A percentile compares a stretch with the other conserved stretches of the same genome.
phyloP scores from a whole-genome alignment of 768 basidiomycete species.

The Pleurotus pulmonarius region DNA sequence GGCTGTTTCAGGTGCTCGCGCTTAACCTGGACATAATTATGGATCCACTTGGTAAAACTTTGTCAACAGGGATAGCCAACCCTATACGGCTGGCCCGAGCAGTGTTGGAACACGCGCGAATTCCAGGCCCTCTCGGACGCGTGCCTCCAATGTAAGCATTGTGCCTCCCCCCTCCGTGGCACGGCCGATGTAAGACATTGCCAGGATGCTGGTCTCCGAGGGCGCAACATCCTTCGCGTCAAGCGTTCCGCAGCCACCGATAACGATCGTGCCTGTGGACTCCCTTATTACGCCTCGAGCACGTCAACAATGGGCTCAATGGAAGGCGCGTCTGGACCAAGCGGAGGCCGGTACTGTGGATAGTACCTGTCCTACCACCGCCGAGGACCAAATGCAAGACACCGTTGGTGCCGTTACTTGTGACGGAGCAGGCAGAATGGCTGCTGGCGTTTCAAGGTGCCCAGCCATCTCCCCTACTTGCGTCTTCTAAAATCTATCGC shows the following conservation, averaged over 20 bases:
- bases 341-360: slow-evolving; percentile 1
- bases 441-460: slow-evolving; percentile 77
- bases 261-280: slow-evolving; percentile 36
- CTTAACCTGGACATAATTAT: not conserved
- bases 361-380: not conserved
- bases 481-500: no score
- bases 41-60: not conserved
- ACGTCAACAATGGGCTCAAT: slow-evolving; percentile 51
- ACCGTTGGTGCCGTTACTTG: slow-evolving; percentile 79
- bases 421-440: slow-evolving; percentile 39
- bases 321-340: slow-evolving; percentile 45
- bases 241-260: slow-evolving; percentile 8
- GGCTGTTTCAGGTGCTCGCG: slow-evolving; percentile 56
- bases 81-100: slow-evolving; percentile 60
- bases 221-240: slow-evolving; percentile 61
- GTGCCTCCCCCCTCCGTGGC: not conserved
- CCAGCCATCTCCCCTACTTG: not conserved
- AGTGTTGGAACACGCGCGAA: slow-evolving; percentile 50
- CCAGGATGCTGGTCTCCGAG: slow-evolving; percentile 54
- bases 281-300: slow-evolving; percentile 49
- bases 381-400: slow-evolving; percentile 49
- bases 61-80: slow-evolving; percentile 55
- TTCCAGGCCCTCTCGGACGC: slow-evolving; percentile 52
- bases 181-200: not conserved
- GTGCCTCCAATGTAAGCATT: slow-evolving; percentile 62